A percentile compares a stretch with the other conserved stretches of the same genome.
These are phyloP conservation scores for Ophiognomonia clavigignenti-juglandacearum DNA, from an alignment of 2,329 filamentous ascomycete species.

Conservation along the genomic window DNA sequence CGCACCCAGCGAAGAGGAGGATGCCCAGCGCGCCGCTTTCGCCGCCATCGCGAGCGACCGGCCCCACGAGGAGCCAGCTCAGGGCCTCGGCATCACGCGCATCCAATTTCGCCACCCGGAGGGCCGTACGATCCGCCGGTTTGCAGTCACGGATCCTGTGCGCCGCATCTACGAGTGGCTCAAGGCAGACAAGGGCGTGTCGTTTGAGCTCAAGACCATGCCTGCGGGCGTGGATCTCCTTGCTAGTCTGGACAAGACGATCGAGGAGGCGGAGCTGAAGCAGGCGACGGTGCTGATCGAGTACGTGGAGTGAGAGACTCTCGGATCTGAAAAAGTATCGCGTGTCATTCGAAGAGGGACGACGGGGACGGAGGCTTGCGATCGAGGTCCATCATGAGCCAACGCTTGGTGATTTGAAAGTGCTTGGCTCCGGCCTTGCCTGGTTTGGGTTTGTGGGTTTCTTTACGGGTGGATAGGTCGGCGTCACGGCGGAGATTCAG, in stretches of 20 bases:
- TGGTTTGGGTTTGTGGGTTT: too few relatives aligned
- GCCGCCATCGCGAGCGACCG: conserved; percentile 64
- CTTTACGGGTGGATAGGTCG: too few relatives aligned
- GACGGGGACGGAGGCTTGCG: too few relatives aligned
- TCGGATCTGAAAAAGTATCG: too few relatives aligned
- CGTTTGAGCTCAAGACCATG: conserved; percentile 86
- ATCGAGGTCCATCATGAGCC: too few relatives aligned
- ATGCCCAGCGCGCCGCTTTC: conserved; percentile 48
- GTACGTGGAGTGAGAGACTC: conserved; percentile 30
- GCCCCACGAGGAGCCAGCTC: conserved; percentile 73
- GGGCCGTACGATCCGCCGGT: conserved; percentile 83
- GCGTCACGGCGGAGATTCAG: too few relatives aligned
- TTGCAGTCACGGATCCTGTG: conserved; percentile 70
- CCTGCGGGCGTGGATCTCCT: conserved; percentile 75
- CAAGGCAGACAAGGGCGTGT: conserved; percentile 76
- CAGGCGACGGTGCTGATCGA: conserved; percentile 96
- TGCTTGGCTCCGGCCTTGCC: too few relatives aligned
- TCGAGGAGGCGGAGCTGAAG: conserved; percentile 80
- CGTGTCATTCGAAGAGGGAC: too few relatives aligned
- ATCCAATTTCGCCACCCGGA: conserved; percentile 89
- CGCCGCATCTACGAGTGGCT: conserved; percentile 92
- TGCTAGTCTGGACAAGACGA: conserved; percentile 64
- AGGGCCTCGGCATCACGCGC: conserved; percentile 65
- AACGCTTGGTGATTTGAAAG: too few relatives aligned
- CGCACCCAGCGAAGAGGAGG: conserved; percentile 21